Conservation (phyloP, 176 grass and related monocot genomes). For the Zizania latifolia region DNA sequence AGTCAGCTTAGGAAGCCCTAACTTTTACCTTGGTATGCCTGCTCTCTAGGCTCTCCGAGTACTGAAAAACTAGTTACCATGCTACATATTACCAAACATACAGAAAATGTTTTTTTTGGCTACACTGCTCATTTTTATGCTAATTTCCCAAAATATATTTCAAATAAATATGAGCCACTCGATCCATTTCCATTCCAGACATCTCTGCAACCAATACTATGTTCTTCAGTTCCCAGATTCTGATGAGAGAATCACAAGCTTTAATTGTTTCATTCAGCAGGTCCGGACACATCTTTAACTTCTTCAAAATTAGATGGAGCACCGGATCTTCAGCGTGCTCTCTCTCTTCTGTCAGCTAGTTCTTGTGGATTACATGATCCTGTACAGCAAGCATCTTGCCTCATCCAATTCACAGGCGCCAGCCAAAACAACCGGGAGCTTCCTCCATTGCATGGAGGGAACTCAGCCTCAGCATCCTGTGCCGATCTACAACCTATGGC, state of each 20-base stretch:
- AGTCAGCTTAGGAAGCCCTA: background rate
- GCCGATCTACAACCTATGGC: conserved; percentile 25
- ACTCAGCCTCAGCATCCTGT: conserved; percentile 23
- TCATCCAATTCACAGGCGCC: conserved; percentile 38
- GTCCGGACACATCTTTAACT: conserved; percentile 36
- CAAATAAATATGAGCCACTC: conserved; percentile 1
- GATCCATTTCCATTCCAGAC: background rate
- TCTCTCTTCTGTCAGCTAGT: conserved; percentile 99
- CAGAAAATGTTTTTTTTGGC: background rate
- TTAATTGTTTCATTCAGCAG: conserved; percentile 29
- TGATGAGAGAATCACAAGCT: conserved; percentile 7
- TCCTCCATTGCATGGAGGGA: conserved; percentile 31
- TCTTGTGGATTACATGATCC: conserved; percentile 47
- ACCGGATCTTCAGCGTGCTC: conserved; percentile 91
- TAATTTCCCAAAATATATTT: background rate
- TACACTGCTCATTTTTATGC: background rate
- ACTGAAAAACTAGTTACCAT: background rate
- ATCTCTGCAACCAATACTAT: background rate
- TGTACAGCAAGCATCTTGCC: conserved; percentile 38
- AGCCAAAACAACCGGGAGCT: conserved; percentile 29
- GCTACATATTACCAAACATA: background rate
- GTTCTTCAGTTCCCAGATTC: background rate
- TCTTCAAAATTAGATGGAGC: conserved; percentile 87
- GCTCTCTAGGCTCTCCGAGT: background rate
- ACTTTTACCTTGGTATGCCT: background rate